phyloP scores from a whole-genome alignment of 352 stramenopile genomes.

The Plasmopara muralis region DNA sequence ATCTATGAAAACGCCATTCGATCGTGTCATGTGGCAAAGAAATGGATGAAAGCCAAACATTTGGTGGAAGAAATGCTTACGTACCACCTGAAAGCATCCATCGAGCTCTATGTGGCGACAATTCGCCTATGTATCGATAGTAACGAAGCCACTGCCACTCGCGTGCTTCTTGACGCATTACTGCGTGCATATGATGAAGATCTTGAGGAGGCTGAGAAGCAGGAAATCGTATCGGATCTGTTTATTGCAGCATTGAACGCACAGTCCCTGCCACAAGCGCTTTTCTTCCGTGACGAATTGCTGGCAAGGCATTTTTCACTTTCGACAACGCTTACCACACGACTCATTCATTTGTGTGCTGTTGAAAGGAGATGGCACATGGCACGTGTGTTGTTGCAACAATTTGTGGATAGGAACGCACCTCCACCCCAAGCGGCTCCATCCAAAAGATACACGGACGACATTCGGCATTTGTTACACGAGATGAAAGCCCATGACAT shows the following conservation, averaged over 20 bases:
- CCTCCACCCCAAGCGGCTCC: constrained; percentile 27
- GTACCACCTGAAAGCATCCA: constrained; percentile 46
- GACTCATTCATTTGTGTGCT: constrained; percentile 43
- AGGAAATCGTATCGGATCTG: constrained; percentile 33
- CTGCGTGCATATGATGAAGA: constrained; percentile 33
- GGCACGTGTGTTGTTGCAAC: constrained; percentile 40
- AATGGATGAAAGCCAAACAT: constrained; percentile 69
- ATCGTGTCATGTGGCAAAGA: constrained; percentile 40
- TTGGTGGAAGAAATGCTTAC: constrained; percentile 56
- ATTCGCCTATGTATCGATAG: constrained; percentile 45
- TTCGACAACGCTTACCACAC: constrained; percentile 31
- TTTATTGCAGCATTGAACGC: constrained; percentile 37
- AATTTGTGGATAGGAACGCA: constrained; percentile 36
- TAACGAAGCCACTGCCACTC: constrained; percentile 50
- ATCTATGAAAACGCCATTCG: constrained; percentile 72
- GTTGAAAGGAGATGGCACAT: constrained; percentile 48
- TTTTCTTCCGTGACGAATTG: constrained; percentile 56
- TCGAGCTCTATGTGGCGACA: constrained; percentile 40
- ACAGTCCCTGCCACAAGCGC: constrained; percentile 41
- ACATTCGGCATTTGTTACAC: constrained; percentile 38
- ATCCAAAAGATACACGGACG: constrained; percentile 37
- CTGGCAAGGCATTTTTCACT: constrained; percentile 23
- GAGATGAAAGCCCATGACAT: constrained; percentile 41
- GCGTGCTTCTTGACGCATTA: constrained; percentile 37
- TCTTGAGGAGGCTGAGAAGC: constrained; percentile 30